Conservation (phyloP, 192 early-diverging fungal species). For the Coemansia sp. region DNA sequence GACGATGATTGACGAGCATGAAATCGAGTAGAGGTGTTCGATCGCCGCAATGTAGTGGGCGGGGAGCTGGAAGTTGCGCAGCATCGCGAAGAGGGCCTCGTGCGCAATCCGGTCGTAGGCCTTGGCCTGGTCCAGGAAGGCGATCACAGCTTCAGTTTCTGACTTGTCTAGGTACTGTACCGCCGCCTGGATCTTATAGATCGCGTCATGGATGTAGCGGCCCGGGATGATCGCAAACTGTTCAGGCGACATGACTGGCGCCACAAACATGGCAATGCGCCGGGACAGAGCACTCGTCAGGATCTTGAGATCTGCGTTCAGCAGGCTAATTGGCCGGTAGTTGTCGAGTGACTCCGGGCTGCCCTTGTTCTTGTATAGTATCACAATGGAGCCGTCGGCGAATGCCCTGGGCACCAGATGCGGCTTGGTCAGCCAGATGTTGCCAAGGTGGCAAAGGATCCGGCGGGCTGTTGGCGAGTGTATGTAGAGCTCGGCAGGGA, state of each 20-base stretch:
- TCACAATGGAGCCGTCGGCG: constrained; percentile 4
- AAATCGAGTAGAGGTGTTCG: constrained; percentile 1
- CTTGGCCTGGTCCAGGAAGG: constrained; percentile 28
- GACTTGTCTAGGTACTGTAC: constrained; percentile 3
- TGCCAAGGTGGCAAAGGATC: constrained; percentile 8
- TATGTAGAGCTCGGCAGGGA: constrained; percentile 3
- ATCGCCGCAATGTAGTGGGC: constrained; percentile 1
- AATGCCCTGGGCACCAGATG: constrained; percentile 8
- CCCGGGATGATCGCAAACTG: constrained; percentile 23
- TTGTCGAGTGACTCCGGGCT: constrained; percentile 1
- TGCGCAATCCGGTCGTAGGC: constrained; percentile 17
- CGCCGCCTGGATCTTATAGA: constrained; percentile 17
- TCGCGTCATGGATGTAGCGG: constrained; percentile 3
- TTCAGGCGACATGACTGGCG: constrained; percentile 5
- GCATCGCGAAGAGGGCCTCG: constrained; percentile 15
- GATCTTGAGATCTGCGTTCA: constrained; percentile 20
- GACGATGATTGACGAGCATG: background rate
- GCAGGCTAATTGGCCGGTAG: constrained; percentile 14
- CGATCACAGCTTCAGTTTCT: background rate
- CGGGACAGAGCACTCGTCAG: background rate
- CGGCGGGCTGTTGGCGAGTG: background rate
- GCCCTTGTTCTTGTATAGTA: constrained; percentile 14
- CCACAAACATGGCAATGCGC: background rate
- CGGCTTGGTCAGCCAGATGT: constrained; percentile 8
- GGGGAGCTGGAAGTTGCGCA: constrained; percentile 5